A percentile compares a stretch with the other conserved stretches of the same genome.
These are phyloP conservation scores for Nadsonia starkeyi-henricii DNA, from an alignment of 1,139 yeast species.

Conservation along the genomic window DNA sequence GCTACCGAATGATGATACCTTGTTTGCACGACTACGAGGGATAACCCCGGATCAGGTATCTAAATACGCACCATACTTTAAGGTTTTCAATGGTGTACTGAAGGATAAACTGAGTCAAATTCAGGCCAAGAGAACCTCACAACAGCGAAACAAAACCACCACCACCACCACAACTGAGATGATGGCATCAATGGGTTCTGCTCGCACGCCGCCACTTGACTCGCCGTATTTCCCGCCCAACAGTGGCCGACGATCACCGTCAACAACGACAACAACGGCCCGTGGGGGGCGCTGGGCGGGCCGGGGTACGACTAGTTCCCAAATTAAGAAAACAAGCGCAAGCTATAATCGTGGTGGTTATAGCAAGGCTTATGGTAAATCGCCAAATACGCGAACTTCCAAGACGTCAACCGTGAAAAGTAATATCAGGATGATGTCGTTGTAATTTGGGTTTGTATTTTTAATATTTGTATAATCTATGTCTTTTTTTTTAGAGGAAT, in stretches of 20 bases:
- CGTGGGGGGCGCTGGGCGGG: background rate
- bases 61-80: slow-evolving; percentile 7
- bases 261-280: background rate
- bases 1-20: slow-evolving; percentile 7
- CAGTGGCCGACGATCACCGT: background rate
- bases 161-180: no score
- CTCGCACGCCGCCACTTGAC: background rate
- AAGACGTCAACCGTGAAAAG: background rate
- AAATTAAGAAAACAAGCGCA: background rate
- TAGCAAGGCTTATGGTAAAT: background rate
- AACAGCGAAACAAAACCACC: no score
- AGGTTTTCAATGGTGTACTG: slow-evolving; percentile 8
- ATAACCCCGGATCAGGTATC: slow-evolving; percentile 9
- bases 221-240: background rate
- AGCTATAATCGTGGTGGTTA: background rate
- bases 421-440: slow-evolving; percentile 3
- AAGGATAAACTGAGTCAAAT: slow-evolving; percentile 1
- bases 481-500: background rate
- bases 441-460: background rate
- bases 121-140: background rate
- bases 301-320: background rate
- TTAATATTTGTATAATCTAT: no score
- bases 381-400: background rate
- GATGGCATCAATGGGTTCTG: no score
- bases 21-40: slow-evolving; percentile 7